phyloP scores from a whole-genome alignment of 2,329 filamentous ascomycete genomes.

The Pyricularia sp. region DNA sequence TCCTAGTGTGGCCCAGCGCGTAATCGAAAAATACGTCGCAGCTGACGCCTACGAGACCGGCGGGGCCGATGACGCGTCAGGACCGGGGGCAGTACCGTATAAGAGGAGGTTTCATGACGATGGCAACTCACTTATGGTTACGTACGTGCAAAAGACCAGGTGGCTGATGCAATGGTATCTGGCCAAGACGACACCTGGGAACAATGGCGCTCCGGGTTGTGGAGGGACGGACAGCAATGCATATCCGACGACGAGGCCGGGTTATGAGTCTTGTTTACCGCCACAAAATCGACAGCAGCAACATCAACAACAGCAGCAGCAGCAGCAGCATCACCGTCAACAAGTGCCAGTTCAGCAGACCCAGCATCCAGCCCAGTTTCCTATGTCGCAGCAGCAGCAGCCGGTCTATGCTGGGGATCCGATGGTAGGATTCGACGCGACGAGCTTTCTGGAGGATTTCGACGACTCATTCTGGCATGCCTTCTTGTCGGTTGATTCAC shows the following conservation, averaged over 20 bases:
- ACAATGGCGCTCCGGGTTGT: not conserved
- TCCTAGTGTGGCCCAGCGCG: constrained; percentile 11
- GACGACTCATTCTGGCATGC: constrained; percentile 3
- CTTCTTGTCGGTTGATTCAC: not conserved
- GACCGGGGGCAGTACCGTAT: constrained; percentile 12
- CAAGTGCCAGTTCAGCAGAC: not conserved
- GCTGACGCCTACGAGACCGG: constrained; percentile 15
- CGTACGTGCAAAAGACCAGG: constrained; percentile 21
- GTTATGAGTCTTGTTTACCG: not conserved
- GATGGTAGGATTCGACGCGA: not conserved
- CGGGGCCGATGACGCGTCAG: constrained; percentile 11
- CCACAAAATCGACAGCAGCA: not conserved
- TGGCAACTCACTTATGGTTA: constrained; percentile 15
- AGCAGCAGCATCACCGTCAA: constrained; percentile 1
- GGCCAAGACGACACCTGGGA: not conserved
- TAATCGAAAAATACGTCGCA: constrained; percentile 16
- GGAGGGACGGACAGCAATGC: not conserved
- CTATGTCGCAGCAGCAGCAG: not conserved
- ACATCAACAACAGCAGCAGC: not conserved
- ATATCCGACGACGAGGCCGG: not conserved
- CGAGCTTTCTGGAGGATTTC: not conserved
- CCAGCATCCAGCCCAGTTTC: not conserved
- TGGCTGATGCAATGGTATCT: constrained; percentile 28
- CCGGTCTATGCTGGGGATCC: not conserved
- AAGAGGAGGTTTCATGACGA: constrained; percentile 14